Evolutionary conservation across 306 rosid species (phyloP).

Genomic region (Carpinus viminea): DNA sequence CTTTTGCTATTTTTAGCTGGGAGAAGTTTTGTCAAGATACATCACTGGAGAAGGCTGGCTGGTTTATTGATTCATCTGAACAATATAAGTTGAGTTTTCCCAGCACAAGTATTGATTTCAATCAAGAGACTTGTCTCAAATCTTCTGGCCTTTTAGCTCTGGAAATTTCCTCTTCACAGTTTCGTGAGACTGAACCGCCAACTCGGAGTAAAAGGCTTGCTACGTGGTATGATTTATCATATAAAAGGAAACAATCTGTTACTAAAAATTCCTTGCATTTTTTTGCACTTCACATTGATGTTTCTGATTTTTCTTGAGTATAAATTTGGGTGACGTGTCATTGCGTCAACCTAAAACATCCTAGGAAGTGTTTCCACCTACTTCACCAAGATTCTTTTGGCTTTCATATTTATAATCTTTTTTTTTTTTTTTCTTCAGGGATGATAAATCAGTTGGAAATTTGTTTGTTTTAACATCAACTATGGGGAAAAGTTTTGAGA

Average conservation of each 20-base stretch:
- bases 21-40: constrained; percentile 77
- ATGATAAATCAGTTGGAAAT: constrained; percentile 29
- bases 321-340: background rate
- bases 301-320: background rate
- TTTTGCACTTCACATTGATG: background rate
- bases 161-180: constrained; percentile 30
- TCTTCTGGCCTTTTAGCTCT: constrained; percentile 38
- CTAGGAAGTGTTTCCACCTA: background rate
- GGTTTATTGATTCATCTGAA: constrained; percentile 45
- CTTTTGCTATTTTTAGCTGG: constrained; percentile 62
- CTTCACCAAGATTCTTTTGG: constrained; percentile 24
- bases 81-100: constrained; percentile 29
- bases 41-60: constrained; percentile 65
- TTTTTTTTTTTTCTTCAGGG: constrained; percentile 40
- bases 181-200: constrained; percentile 47
- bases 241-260: constrained; percentile 3
- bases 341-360: background rate
- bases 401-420: constrained; percentile 2
- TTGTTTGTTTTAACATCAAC: constrained; percentile 63
- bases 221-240: constrained; percentile 39
- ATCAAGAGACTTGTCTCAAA: constrained; percentile 40
- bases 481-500: constrained; percentile 63
- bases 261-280: background rate
- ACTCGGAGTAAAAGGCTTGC: constrained; percentile 46
- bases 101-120: constrained; percentile 32